Evolutionary conservation across 805 yeast genomes (phyloP).

Genomic region (Saturnispora zaruensis): DNA sequence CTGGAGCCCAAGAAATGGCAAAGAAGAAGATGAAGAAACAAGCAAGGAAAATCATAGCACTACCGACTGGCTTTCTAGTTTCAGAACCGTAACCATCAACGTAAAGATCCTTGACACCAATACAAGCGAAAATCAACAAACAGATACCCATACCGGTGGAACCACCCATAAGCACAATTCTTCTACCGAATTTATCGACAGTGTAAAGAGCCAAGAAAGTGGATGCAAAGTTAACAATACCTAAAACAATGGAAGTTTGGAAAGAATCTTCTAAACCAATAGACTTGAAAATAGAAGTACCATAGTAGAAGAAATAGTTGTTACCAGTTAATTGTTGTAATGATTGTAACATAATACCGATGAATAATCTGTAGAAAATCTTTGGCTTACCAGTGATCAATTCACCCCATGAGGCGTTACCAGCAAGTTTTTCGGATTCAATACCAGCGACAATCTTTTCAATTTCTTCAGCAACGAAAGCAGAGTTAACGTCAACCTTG

Average conservation of each 20-base stretch:
- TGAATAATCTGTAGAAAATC: slow-evolving; percentile 44
- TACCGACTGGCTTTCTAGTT: slow-evolving; percentile 45
- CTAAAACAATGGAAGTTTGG: slow-evolving; percentile 50
- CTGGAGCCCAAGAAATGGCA: slow-evolving; percentile 74
- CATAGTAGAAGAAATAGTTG: slow-evolving; percentile 60
- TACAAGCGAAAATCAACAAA: slow-evolving; percentile 50
- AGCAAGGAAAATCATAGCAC: slow-evolving; percentile 55
- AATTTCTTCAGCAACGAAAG: slow-evolving; percentile 46
- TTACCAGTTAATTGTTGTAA: slow-evolving; percentile 57
- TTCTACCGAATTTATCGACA: slow-evolving; percentile 50
- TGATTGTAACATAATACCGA: slow-evolving; percentile 53
- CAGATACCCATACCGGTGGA: slow-evolving; percentile 46
- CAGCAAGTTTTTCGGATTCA: slow-evolving; percentile 53
- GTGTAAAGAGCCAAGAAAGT: slow-evolving; percentile 45
- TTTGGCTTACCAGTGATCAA: slow-evolving; percentile 56
- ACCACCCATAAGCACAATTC: slow-evolving; percentile 41
- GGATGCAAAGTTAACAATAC: slow-evolving; percentile 47
- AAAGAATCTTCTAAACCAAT: slow-evolving; percentile 51
- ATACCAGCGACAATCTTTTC: slow-evolving; percentile 48
- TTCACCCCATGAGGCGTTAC: slow-evolving; percentile 58
- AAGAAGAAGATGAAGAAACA: slow-evolving; percentile 58
- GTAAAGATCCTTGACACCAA: slow-evolving; percentile 46
- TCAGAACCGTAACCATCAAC: slow-evolving; percentile 32
- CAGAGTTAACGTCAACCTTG: slow-evolving; percentile 45
- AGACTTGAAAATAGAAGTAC: slow-evolving; percentile 52